Evolutionary conservation across 2,329 filamentous ascomycete genomes (phyloP), one percentile per base, ranked within the genome.

Genomic region (Colletotrichum sp.): DNA sequence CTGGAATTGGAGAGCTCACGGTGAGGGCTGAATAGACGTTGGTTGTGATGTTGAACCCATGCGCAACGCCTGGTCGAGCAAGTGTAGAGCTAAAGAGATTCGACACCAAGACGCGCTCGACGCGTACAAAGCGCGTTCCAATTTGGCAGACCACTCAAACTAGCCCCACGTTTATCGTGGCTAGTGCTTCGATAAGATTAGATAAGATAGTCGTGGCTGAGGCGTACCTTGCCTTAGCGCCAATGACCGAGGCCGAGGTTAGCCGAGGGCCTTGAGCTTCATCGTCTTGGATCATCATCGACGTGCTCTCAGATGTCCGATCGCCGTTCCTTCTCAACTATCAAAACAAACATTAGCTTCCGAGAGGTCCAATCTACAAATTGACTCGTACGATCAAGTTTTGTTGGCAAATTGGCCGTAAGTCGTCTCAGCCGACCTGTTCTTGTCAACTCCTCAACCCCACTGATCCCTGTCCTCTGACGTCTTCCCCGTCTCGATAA

Each of bases 241-340:
- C 68, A 63, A 36, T 81, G 59, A 22, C 59, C n/a, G 62, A 64
- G 82, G 84, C 86, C 86, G 86, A 87, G 85, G 84, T 86, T 87
- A 87, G 80, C 86, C 86, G 85, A 68, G 68, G 60, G 57, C 15
- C 60, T 44, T 72, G 73, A 72, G 32, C 57, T 36, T 75, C 68
- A 71, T 76, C 55, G 52, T 59, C 34, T 52, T 69, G 28, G 39
- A 57, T 24, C 69, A 73, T 72, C 62, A 74, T 75, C 68, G 30
- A 68, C 68, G 34, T 66, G 8, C 22, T 48, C 68, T 68, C 68
- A 62, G 63, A 75, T 12, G 57, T 77, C 60, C 72, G 57, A 39
- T 59, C 30, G 26, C 36, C 57, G n/a, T 34, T 39, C 63, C 44
- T 68, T 6, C 32, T 48, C 44, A 52, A 22, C n/a, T 69, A 28